These are phyloP conservation scores for Fusarium pilosicola DNA, from an alignment of 2,329 filamentous ascomycete species.

Conservation along the genomic window DNA sequence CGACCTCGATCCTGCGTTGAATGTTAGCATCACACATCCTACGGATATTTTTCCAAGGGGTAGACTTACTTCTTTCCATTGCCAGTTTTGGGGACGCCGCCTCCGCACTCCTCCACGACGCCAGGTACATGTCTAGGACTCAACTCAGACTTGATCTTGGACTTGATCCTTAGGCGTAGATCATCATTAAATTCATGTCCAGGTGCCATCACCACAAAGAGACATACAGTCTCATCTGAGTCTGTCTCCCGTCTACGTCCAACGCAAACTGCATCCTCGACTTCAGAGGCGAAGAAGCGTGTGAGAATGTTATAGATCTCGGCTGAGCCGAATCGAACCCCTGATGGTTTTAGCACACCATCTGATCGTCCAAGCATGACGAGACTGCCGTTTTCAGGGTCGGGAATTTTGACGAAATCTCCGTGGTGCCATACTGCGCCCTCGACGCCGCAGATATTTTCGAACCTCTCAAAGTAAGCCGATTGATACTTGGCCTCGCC, in stretches of 20 bases:
- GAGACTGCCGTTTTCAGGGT: slow-evolving; percentile 77
- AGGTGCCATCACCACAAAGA: slow-evolving; percentile 83
- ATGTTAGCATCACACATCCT: slow-evolving; percentile 23
- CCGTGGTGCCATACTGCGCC: slow-evolving; percentile 87
- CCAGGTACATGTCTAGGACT: slow-evolving; percentile 91
- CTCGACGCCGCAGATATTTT: slow-evolving; percentile 51
- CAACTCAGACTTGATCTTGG: slow-evolving; percentile 77
- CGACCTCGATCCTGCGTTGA: slow-evolving; percentile 79
- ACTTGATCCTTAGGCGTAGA: slow-evolving; percentile 71
- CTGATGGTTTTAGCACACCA: slow-evolving; percentile 90
- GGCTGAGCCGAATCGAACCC: slow-evolving; percentile 90
- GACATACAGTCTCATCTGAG: slow-evolving; percentile 83
- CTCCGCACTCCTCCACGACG: slow-evolving; percentile 78
- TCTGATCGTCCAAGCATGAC: slow-evolving; percentile 94
- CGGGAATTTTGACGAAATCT: slow-evolving; percentile 80
- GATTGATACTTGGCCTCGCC: slow-evolving; percentile 78
- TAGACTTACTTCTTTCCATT: slow-evolving; percentile 91
- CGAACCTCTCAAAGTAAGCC: slow-evolving; percentile 90
- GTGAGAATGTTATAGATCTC: slow-evolving; percentile 97
- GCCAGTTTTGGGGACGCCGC: slow-evolving; percentile 88
- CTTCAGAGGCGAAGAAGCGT: slow-evolving; percentile 78
- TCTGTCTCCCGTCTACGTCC: slow-evolving; percentile 78
- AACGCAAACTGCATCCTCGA: slow-evolving; percentile 90
- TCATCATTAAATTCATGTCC: slow-evolving; percentile 66
- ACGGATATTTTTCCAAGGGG: background rate